phyloP scores from a whole-genome alignment of 1,284 basidiomycete species.

The Cyathus pygmaeus region DNA sequence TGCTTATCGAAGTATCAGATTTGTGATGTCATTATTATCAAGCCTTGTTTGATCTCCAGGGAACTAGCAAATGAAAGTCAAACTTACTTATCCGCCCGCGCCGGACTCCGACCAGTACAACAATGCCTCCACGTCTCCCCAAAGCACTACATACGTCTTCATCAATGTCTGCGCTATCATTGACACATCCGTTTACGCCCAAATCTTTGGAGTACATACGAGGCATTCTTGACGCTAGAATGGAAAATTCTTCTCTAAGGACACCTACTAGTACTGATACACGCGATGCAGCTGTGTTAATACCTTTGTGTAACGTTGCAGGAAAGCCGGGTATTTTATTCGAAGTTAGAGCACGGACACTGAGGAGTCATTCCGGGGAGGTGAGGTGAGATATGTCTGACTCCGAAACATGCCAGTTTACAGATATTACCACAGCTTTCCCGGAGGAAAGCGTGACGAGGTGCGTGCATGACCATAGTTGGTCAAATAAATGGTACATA shows the following conservation, averaged over 20 bases:
- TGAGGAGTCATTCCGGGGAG: constrained; percentile 82
- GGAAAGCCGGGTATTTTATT: constrained; percentile 73
- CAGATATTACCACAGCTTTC: constrained; percentile 62
- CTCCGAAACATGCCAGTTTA: not conserved
- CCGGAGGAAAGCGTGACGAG: constrained; percentile 78
- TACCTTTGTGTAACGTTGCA: constrained; percentile 80
- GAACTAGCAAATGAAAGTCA: not conserved
- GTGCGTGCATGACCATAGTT: constrained; percentile 42
- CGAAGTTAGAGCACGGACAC: constrained; percentile 71
- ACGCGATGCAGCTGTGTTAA: constrained; percentile 72
- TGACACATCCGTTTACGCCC: constrained; percentile 50
- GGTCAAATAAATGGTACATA: constrained; percentile 2
- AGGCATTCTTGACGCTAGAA: constrained; percentile 41
- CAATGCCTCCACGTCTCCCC: not conserved
- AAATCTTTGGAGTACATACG: constrained; percentile 51
- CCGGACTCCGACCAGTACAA: not conserved
- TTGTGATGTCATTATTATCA: too few relatives aligned
- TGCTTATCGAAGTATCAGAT: too few relatives aligned
- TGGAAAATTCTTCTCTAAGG: constrained; percentile 3
- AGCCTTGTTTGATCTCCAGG: not conserved
- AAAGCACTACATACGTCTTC: constrained; percentile 9
- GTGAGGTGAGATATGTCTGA: constrained; percentile 65
- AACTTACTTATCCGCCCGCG: too few relatives aligned
- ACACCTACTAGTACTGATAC: constrained; percentile 22
- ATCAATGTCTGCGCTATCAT: constrained; percentile 29